Conservation (phyloP, 306 rosid species). For the Cicer bijugum region DNA sequence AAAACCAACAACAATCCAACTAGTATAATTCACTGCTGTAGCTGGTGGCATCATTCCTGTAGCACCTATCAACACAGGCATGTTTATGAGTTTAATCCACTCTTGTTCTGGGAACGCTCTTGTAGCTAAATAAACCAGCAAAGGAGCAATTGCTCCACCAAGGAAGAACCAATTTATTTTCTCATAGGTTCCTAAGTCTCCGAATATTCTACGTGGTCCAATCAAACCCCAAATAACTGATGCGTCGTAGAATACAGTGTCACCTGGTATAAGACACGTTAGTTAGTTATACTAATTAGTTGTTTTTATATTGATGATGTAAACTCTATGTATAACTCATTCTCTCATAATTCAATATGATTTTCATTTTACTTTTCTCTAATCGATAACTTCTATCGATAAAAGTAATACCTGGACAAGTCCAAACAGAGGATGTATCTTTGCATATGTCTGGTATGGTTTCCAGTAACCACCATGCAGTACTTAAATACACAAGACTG, state of each 20-base stretch:
- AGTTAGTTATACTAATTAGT: no score
- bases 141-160: conserved; percentile 73
- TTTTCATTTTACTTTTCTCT: no score
- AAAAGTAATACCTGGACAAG: conserved; percentile 56
- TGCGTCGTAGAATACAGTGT: conserved; percentile 88
- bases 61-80: conserved; percentile 79
- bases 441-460: conserved; percentile 80
- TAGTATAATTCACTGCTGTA: conserved; percentile 76
- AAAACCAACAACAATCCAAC: conserved; percentile 75
- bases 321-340: no score
- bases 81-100: conserved; percentile 83
- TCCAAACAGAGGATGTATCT: conserved; percentile 80
- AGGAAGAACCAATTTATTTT: conserved; percentile 84
- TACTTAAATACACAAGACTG: conserved; percentile 62
- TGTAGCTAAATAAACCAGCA: conserved; percentile 66
- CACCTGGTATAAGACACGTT: conserved; percentile 13
- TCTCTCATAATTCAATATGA: no score
- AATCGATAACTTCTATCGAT: no score
- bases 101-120: conserved; percentile 69
- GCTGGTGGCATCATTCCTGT: conserved; percentile 89
- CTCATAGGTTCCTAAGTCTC: conserved; percentile 62
- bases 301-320: no score
- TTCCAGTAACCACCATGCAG: conserved; percentile 97
- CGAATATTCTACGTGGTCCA: conserved; percentile 82
- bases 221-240: conserved; percentile 93